phyloP scores from a whole-genome alignment of 2,329 filamentous ascomycete genomes.

The Grosmannia clavigera region DNA sequence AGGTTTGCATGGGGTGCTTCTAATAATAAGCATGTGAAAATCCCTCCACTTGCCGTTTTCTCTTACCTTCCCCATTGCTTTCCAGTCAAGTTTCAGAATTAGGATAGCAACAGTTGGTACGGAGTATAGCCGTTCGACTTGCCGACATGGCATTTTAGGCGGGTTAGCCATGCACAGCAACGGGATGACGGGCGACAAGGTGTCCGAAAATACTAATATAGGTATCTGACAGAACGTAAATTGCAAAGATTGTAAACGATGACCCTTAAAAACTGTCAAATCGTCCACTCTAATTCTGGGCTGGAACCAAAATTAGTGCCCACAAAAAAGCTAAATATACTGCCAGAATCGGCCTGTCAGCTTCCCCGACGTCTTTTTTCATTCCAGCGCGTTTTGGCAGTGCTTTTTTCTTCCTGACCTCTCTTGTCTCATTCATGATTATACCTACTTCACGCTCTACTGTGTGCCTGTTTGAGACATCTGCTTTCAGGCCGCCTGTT shows the following conservation, averaged over 20 bases:
- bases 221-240: no score
- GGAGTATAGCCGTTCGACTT: neutral
- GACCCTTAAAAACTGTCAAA: neutral
- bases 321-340: neutral
- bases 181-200: no score
- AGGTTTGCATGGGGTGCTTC: neutral
- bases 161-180: no score
- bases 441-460: neutral
- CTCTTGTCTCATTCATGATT: neutral
- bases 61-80: neutral
- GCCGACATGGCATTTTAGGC: neutral
- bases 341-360: neutral
- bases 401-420: neutral
- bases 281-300: neutral
- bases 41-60: neutral
- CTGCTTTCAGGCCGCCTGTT: neutral
- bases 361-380: neutral
- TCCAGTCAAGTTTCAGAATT: no score
- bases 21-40: neutral
- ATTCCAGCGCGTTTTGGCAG: neutral
- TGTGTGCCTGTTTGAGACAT: neutral
- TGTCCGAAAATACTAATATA: no score
- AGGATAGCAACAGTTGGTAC: no score
- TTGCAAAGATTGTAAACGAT: no score
- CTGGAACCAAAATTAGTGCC: neutral